phyloP scores from a whole-genome alignment of 73 alveolate genomes.

The Paramecium octaurelia region DNA sequence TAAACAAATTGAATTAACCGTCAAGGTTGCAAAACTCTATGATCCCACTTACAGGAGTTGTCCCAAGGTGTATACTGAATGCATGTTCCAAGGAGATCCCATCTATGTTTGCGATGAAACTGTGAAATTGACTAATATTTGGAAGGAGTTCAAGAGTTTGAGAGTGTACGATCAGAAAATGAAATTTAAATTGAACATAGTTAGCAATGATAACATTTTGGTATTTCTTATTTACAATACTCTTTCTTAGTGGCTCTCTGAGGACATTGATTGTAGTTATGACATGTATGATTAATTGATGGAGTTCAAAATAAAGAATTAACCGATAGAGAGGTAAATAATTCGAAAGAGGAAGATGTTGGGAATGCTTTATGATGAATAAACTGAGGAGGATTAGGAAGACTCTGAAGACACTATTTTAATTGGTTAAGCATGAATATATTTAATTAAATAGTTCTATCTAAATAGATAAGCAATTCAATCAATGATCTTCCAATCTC shows the following conservation, averaged over 20 bases:
- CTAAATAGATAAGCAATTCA: neutral
- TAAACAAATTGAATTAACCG: neutral
- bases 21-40: conserved; percentile 21
- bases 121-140: neutral
- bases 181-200: conserved; percentile 24
- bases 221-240: neutral
- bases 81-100: conserved; percentile 33
- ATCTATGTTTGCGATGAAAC: conserved; percentile 31
- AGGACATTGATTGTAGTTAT: conserved; percentile 44
- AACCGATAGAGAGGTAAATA: neutral
- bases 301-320: conserved; percentile 19
- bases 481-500: neutral
- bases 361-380: neutral
- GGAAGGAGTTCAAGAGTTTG: conserved; percentile 41
- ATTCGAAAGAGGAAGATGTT: neutral
- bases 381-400: neutral
- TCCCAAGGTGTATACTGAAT: conserved; percentile 19
- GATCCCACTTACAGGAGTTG: conserved; percentile 16
- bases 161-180: conserved; percentile 10
- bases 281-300: conserved; percentile 50
- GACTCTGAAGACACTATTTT: conserved; percentile 4
- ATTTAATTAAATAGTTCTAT: neutral
- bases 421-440: conserved; percentile 18
- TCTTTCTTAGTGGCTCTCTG: neutral
- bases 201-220: neutral